Evolutionary conservation across 768 basidiomycete species (phyloP).

Genomic region (Suillus americanus): DNA sequence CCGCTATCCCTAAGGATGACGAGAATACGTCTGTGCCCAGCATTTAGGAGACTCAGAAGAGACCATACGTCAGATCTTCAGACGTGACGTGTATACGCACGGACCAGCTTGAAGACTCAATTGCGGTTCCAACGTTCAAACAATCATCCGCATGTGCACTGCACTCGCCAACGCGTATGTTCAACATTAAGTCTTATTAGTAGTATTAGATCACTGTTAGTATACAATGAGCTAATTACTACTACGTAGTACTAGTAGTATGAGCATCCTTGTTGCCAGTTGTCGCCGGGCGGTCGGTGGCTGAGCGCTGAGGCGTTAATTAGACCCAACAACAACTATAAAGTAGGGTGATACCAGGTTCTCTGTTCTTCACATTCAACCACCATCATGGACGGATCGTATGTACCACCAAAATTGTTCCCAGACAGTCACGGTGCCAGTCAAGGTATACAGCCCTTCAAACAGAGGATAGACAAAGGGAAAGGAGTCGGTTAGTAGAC

Average conservation of each 20-base stretch:
- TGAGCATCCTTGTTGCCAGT: background rate
- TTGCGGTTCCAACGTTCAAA: no score
- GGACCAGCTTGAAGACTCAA: no score
- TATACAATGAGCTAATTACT: background rate
- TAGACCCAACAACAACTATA: background rate
- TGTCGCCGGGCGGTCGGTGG: background rate
- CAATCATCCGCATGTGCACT: background rate
- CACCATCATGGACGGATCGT: background rate
- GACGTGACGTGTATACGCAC: no score
- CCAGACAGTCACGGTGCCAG: background rate
- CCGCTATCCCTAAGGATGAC: no score
- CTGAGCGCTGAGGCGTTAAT: no score
- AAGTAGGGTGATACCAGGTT: background rate
- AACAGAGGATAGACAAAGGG: background rate
- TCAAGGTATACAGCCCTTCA: background rate
- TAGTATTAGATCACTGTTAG: no score
- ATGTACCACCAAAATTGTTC: background rate
- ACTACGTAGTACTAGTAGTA: background rate
- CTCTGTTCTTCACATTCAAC: background rate
- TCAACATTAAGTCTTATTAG: background rate
- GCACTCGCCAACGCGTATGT: background rate
- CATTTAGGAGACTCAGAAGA: no score
- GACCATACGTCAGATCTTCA: no score
- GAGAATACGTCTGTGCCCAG: no score
- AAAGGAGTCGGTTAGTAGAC: conserved; percentile 1